Conservation (phyloP, 2,329 filamentous ascomycete genomes). For the Whalleya microplaca region DNA sequence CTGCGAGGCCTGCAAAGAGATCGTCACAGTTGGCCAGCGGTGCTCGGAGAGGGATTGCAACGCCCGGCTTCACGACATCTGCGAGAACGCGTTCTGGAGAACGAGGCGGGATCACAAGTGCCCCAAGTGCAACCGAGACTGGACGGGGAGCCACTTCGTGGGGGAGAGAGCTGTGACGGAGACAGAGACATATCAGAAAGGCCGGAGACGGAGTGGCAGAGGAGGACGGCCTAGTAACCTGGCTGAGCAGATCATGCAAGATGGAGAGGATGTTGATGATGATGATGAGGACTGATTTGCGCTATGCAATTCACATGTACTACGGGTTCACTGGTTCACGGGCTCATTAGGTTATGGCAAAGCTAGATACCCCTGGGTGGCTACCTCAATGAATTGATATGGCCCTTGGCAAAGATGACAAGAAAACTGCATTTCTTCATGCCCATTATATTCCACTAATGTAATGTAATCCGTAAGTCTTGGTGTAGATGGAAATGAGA, state of each 20-base stretch:
- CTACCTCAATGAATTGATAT: too few species aligned
- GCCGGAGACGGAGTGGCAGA: slow-evolving; percentile 42
- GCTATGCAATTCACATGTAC: not conserved
- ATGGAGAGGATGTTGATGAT: slow-evolving; percentile 35
- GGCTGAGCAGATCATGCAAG: slow-evolving; percentile 39
- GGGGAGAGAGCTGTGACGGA: slow-evolving; percentile 61
- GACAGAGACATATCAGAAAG: slow-evolving; percentile 53
- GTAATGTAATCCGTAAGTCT: too few species aligned
- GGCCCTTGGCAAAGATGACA: too few species aligned
- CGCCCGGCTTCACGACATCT: slow-evolving; percentile 76
- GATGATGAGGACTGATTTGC: slow-evolving; percentile 31
- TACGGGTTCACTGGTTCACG: too few species aligned
- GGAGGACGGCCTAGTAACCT: slow-evolving; percentile 40
- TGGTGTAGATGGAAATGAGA: too few species aligned
- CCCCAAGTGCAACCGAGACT: slow-evolving; percentile 59
- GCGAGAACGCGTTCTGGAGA: slow-evolving; percentile 73
- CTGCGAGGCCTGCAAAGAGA: slow-evolving; percentile 86
- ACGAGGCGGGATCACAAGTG: slow-evolving; percentile 66
- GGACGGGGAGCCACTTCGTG: slow-evolving; percentile 54
- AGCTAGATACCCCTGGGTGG: too few species aligned
- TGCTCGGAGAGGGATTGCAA: slow-evolving; percentile 71
- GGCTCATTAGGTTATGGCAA: too few species aligned
- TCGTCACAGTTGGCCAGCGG: slow-evolving; percentile 82
- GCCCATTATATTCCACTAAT: not conserved
- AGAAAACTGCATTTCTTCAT: not conserved